Evolutionary conservation across 1,139 yeast species (phyloP), one percentile per base, ranked within the genome.

Genomic region (Candida tunisiensis): DNA sequence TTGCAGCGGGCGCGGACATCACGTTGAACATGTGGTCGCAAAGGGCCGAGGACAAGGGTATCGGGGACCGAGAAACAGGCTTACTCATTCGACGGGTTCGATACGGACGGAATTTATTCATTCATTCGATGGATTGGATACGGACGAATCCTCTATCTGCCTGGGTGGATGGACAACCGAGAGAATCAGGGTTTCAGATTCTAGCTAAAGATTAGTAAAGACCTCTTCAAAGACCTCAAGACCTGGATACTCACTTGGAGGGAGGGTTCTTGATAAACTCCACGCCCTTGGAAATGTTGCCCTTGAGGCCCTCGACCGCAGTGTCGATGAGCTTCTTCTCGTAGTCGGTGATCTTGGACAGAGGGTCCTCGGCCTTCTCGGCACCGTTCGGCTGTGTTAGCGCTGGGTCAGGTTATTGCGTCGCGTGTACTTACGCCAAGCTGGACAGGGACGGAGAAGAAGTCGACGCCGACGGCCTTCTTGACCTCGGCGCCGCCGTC

Each of bases 371-470:
- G 37, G 70, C 57, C 54, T 71, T 72, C 45, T 67, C 69, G 40
- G 82, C 79, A 62, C 96, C 96, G 32, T 72, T 60, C 53, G 31
- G n/a, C n/a, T n/a, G n/a, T n/a, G n/a, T n/a, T 11, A 8, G 15
- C 16, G 23, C 11, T 18, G 14, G 18, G 12, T 13, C 8, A 16
- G 16, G 27, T 30, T n/a, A n/a, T n/a, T n/a, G n/a, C n/a, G n/a
- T n/a, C n/a, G n/a, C n/a, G n/a, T n/a, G n/a, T n/a, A n/a, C n/a
- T n/a, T n/a, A n/a, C 36, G 23, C 93, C 88, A 51, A 85, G 69
- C 42, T 71, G 69, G 35, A 83, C 82, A 39, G 85, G 88, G 38
- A 85, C 75, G 19, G 96, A 83, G 60, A 85, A 85, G 69, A 71
- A 85, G 41, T 75, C 92, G 43, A 82, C 75, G 45, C 80, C 83